Evolutionary conservation across 2,329 filamentous ascomycete species (phyloP).

Genomic region (Emergomyces orientalis): DNA sequence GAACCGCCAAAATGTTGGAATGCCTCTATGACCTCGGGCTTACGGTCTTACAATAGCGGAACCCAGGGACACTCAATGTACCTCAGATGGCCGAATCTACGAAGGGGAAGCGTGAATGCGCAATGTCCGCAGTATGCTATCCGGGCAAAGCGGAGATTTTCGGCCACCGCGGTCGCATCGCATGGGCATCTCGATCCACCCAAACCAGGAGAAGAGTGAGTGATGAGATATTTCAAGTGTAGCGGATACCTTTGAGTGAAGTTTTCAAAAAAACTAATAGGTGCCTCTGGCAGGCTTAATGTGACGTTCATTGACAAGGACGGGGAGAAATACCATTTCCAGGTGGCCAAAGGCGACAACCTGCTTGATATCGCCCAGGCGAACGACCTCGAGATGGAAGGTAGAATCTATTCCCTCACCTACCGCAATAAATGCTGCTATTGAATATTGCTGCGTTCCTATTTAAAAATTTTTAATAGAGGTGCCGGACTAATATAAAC

Average conservation of each 20-base stretch:
- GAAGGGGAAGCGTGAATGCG: conserved; percentile 5
- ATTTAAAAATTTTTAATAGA: not conserved
- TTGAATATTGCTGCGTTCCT: not conserved
- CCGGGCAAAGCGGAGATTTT: conserved; percentile 48
- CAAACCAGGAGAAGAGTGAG: conserved; percentile 85
- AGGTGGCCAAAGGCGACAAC: conserved; percentile 80
- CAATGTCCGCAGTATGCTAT: conserved; percentile 18
- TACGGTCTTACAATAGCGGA: not conserved
- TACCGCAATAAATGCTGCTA: not conserved
- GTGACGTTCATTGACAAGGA: conserved; percentile 95
- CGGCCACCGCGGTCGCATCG: conserved; percentile 47
- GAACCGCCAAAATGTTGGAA: conserved; percentile 7
- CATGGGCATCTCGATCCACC: conserved; percentile 80
- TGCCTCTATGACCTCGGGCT: not conserved
- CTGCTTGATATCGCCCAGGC: conserved; percentile 90
- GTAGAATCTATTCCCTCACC: conserved; percentile 28
- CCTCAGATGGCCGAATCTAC: conserved; percentile 9
- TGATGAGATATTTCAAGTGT: conserved; percentile 12
- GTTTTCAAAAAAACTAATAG: conserved; percentile 2
- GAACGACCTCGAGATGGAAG: conserved; percentile 96
- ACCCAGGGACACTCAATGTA: not conserved
- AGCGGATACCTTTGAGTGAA: not conserved
- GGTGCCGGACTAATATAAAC: not conserved
- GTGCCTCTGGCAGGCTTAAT: conserved; percentile 52
- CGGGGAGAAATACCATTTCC: conserved; percentile 61